These are phyloP conservation scores for Talaromyces rugulosus DNA, from an alignment of 2,329 filamentous ascomycete genomes.

Conservation along the genomic window DNA sequence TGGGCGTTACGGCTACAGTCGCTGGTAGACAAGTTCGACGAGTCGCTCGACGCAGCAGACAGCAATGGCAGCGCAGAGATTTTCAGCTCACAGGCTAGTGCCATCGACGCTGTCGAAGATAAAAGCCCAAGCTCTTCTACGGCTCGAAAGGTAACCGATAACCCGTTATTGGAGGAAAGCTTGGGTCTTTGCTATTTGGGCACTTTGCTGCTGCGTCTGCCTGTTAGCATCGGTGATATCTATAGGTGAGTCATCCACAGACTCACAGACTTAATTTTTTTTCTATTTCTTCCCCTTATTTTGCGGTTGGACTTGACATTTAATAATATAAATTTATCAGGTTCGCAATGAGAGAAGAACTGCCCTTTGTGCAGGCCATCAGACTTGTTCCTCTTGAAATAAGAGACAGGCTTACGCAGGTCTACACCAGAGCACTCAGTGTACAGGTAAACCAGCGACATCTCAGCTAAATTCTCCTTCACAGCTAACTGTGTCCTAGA, in stretches of 20 bases:
- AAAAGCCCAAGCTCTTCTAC: background rate
- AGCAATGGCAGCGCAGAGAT: slow-evolving; percentile 37
- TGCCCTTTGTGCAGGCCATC: slow-evolving; percentile 67
- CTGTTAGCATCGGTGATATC: slow-evolving; percentile 71
- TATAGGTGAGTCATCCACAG: slow-evolving; percentile 34
- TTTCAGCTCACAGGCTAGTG: slow-evolving; percentile 55
- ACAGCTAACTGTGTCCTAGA: background rate
- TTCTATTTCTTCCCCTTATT: background rate
- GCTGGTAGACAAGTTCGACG: slow-evolving; percentile 46
- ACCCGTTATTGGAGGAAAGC: slow-evolving; percentile 69
- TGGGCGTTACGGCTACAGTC: slow-evolving; percentile 72
- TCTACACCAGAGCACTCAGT: slow-evolving; percentile 38
- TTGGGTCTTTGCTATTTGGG: slow-evolving; percentile 77
- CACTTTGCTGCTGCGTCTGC: slow-evolving; percentile 68
- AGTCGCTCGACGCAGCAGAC: slow-evolving; percentile 25
- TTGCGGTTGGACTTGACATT: background rate
- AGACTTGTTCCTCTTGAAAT: slow-evolving; percentile 41
- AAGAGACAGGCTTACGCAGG: slow-evolving; percentile 40
- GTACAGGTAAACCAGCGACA: slow-evolving; percentile 26
- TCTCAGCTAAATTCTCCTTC: background rate
- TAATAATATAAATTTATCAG: slow-evolving; percentile 12
- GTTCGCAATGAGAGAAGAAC: slow-evolving; percentile 60
- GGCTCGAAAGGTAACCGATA: slow-evolving; percentile 25
- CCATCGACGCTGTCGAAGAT: slow-evolving; percentile 23
- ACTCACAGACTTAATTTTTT: no score